Evolutionary conservation across 2,329 filamentous ascomycete species (phyloP), one percentile per base, ranked within the genome.

Genomic region (Aspergillus sclerotialis): DNA sequence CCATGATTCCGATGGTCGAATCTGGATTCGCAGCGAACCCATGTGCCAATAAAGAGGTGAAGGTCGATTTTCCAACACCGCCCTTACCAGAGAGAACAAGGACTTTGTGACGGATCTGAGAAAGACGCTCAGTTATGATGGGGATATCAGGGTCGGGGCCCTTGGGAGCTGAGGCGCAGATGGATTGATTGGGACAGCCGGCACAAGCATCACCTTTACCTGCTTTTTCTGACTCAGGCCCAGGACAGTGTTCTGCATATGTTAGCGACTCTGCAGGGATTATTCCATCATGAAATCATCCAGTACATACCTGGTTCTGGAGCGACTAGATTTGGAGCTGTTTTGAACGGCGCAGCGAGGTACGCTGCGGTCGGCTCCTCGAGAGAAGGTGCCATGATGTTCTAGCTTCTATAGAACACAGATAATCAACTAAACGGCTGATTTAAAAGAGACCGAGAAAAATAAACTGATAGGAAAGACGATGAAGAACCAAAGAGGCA

Each of bases 11-110:
- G 17, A 98, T 85, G 1, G 78, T 86, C 37, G 70, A 82, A 29
- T 82, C 77, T 0, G 82, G 78, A 59, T 93, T 86, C 10, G 78
- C 76, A 1, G 92, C 86, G 51, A 98, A 93, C 2, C 85, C 89
- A 57, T 94, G 87, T 2, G 85, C 84, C 12, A 96, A 77, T 50
- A 96, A 77, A 2, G 80, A 83, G 3, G 85, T 90, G 56, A 96
- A 94, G 0, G 92, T 96, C 48, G 84, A 92, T 66, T 98, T 98
- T 6, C 92, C 92, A 1, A 98, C 92, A 30, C 92, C 92, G 42
- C 92, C 92, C 70, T 96, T 98, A 42, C 92, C 92, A 33, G 83
- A 90, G 4, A 98, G 73, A 5, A 98, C 81, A 33, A 98, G 75
- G 37, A 98, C 83, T 64, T 96, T 96, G 68, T 96, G 90, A 50